Percentiles rank a stretch among this genome's conserved stretches.
phyloP scores from a whole-genome alignment of 2,329 filamentous ascomycete genomes.

The Elsinoe batatas region DNA sequence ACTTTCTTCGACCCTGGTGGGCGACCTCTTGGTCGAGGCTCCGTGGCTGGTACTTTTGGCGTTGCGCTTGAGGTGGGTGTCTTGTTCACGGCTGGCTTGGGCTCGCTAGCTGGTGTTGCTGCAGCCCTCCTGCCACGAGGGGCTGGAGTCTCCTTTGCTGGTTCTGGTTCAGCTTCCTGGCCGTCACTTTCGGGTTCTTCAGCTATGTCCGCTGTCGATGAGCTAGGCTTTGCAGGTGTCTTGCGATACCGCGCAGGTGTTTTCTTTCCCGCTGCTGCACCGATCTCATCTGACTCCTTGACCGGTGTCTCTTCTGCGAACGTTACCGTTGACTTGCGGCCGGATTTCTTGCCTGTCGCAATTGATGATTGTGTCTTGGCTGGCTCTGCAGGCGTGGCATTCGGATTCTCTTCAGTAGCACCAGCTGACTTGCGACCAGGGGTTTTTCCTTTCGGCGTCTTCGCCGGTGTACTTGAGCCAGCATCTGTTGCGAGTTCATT shows the following conservation, averaged over 20 bases:
- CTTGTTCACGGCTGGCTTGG: not conserved
- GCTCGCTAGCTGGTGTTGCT: not conserved
- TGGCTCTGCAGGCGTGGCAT: not conserved
- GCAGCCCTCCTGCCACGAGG: not conserved
- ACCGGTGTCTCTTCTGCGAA: not conserved
- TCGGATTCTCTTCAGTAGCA: not conserved
- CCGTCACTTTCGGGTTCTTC: not conserved
- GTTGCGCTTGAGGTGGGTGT: not conserved
- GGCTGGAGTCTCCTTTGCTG: not conserved
- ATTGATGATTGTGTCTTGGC: not conserved
- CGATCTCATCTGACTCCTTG: not conserved
- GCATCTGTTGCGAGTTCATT: constrained; percentile 14
- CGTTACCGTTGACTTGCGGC: constrained; percentile 1
- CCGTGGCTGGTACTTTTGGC: not conserved
- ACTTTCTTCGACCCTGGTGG: not conserved
- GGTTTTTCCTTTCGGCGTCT: not conserved
- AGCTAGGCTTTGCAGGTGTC: not conserved
- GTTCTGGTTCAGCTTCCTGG: not conserved
- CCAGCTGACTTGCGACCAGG: not conserved
- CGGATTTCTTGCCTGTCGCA: constrained; percentile 1
- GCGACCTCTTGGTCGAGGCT: not conserved
- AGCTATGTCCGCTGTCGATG: not conserved
- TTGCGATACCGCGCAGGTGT: not conserved
- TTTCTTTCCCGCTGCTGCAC: not conserved
- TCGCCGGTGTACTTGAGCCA: constrained; percentile 3